Evolutionary conservation across 768 basidiomycete species (phyloP), one percentile per base, ranked within the genome.

Genomic region (Termitomyces eurrhizus): DNA sequence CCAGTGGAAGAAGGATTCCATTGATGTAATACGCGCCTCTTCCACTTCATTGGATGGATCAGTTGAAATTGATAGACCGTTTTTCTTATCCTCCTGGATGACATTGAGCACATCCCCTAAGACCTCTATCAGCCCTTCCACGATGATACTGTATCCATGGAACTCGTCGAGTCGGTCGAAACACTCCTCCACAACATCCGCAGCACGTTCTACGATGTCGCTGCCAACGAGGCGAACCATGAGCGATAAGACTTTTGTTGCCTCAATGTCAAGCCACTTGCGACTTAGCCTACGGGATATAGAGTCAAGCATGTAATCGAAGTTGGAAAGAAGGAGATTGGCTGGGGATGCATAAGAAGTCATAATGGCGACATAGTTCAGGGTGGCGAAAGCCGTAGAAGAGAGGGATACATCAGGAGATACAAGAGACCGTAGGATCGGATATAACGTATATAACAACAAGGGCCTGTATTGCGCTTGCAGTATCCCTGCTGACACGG

Each of bases 121-220:
- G 8, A 97, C 95, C 50, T 92, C 92, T 29, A 98, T 78, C 3
- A 99, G 78, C 0, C 93, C 91, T 63, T 94, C 91, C 2, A 95
- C 92, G 24, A 98, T 75, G 32, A 87, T 70, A 24, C 87, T 85
- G 73, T 99, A 98, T 14, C 95, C 96, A 71, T 98, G 96, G 70
- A 85, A 98, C 64, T 97, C 94, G 67, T 98, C 97, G 21, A 98
- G 78, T 33, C 95, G 86, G 72, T 98, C 96, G 66, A 98, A 98
- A 62, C 96, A 95, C 72, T 97, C 95, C 72, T 97, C 96, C 11
- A 98, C 94, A 11, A 98, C 87, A 71, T 98, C 97, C 14, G 89
- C 87, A 8, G 97, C 95, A 65, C 87, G 87, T 50, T 91, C 87
- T 0, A 98, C 92, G 36, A 98, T 86, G 57, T 91, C 89, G 33